Conservation (phyloP, 192 early-diverging fungal genomes). For the Phycomyces blakesleeanus region DNA sequence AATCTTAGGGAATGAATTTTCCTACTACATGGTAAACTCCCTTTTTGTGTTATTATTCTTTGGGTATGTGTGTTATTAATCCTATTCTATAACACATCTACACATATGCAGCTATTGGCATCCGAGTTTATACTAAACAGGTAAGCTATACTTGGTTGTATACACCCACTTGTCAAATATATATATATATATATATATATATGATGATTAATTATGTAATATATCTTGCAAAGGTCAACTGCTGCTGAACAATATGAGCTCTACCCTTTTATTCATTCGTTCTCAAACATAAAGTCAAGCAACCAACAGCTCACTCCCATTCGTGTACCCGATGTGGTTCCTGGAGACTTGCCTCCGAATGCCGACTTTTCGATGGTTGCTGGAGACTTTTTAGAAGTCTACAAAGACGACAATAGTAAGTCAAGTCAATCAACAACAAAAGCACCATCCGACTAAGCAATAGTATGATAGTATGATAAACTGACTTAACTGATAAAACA, state of each 20-base stretch:
- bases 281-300: conserved; percentile 68
- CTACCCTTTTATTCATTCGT: conserved; percentile 91
- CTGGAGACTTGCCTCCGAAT: conserved; percentile 55
- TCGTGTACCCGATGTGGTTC: conserved; percentile 81
- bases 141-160: conserved; percentile 21
- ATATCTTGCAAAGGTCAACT: conserved; percentile 38
- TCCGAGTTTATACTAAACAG: conserved; percentile 95
- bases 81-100: too few species aligned
- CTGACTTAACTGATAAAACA: too few species aligned
- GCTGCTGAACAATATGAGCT: conserved; percentile 58
- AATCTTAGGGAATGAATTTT: conserved; percentile 87
- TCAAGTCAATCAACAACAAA: too few species aligned
- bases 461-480: too few species aligned
- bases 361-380: conserved; percentile 95
- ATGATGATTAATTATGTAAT: neutral
- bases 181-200: neutral
- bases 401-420: conserved; percentile 34
- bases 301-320: conserved; percentile 66
- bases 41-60: too few species aligned
- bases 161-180: too few species aligned
- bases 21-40: conserved; percentile 84
- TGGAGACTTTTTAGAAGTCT: conserved; percentile 95
- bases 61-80: too few species aligned
- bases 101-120: conserved; percentile 80
- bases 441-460: too few species aligned